A percentile compares a stretch with the other conserved stretches of the same genome.
Evolutionary conservation across 345 rosid genomes (phyloP).

Genomic region (Alliaria petiolata): DNA sequence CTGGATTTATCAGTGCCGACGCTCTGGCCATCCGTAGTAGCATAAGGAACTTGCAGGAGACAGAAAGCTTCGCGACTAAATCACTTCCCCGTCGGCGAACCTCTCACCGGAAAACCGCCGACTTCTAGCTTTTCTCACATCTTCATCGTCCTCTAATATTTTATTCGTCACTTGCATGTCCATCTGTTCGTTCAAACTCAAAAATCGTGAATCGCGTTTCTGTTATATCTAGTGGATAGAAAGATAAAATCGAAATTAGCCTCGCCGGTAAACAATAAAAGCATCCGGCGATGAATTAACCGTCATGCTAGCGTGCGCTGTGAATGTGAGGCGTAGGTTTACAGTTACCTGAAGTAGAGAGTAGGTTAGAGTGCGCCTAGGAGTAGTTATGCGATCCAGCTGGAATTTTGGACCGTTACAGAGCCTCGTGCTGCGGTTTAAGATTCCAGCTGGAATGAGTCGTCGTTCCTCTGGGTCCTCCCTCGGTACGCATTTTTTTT

Average conservation of each 20-base stretch:
- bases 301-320: conserved; percentile 27
- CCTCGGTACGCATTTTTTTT: background rate
- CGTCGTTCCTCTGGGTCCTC: background rate
- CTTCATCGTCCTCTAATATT: background rate
- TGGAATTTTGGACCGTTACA: conserved; percentile 59
- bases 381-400: conserved; percentile 54
- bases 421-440: conserved; percentile 32
- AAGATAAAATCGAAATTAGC: background rate
- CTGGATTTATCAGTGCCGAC: conserved; percentile 42
- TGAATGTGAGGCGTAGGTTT: conserved; percentile 20
- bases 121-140: conserved; percentile 37
- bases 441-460: conserved; percentile 48
- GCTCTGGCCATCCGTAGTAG: conserved; percentile 51
- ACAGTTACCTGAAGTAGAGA: conserved; percentile 8
- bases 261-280: background rate
- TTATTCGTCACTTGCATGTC: conserved; percentile 30
- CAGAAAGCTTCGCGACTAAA: conserved; percentile 34
- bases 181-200: conserved; percentile 20
- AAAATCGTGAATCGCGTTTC: conserved; percentile 16
- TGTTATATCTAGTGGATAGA: conserved; percentile 11
- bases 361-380: conserved; percentile 27
- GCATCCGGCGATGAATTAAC: conserved; percentile 1
- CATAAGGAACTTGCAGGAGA: conserved; percentile 64
- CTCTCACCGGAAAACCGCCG: conserved; percentile 66
- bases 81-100: conserved; percentile 38